Evolutionary conservation across 1,284 basidiomycete species (phyloP), one percentile per base, ranked within the genome.

Genomic region (Apiotrichum siamense): DNA sequence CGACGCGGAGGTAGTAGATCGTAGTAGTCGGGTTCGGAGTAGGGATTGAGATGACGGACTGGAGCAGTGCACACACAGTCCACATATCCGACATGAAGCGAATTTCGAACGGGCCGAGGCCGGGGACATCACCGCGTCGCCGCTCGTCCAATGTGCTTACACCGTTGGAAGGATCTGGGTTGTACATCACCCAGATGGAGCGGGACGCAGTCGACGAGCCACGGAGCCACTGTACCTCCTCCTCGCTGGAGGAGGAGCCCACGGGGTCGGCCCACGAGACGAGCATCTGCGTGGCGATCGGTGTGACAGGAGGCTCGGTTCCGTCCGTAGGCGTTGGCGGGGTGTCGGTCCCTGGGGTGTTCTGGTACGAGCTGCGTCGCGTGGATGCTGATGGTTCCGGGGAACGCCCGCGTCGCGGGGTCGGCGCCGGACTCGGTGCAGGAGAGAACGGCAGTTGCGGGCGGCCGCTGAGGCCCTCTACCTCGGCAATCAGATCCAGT

Each of bases 61-160:
- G 47, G 31, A 71, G 49, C 37, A 64, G 59, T 1, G 60, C 60
- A 23, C 66, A 62, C 25, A 69, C 62, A 0, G 66, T 63, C 58
- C 64, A 69, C 62, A 62, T 60, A 37, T 67, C 64, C 1, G 62
- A 63, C 18, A 54, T 41, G 43, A 63, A 49, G 18, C 50, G 50
- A 20, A 63, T 25, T 29, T 65, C 59, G 48, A 60, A 67, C 7
- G 56, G 43, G 0, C 65, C 65, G 1, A 67, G 47, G 2, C 65
- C 65, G 0, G 51, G 47, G 1, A 58, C 59, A 12, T 44, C 48
- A 7, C 63, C 62, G 10, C 47, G 46, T n/a, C 56, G 44, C 20
- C 55, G 39, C 41, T 59, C 52, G 44, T 61, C 55, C 25, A 65
- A 48, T 27, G 53, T 54, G 21, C 43, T 58, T 17, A 61, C 49